A percentile compares a stretch with the other conserved stretches of the same genome.
Evolutionary conservation across 2,329 filamentous ascomycete species (phyloP).

Genomic region (Fusarium camptoceras): DNA sequence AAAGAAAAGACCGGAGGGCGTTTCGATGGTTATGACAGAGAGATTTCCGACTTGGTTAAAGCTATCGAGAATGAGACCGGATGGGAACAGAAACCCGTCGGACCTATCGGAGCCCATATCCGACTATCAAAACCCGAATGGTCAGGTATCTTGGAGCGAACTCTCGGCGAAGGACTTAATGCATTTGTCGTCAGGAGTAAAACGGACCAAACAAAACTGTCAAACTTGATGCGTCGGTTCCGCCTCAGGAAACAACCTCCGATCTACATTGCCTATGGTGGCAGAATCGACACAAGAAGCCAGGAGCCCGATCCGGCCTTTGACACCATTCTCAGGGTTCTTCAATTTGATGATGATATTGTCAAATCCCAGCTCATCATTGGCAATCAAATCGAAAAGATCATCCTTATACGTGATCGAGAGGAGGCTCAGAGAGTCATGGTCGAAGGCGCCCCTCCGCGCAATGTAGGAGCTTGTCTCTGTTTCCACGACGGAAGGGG

Average conservation of each 20-base stretch:
- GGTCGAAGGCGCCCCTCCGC: constrained; percentile 69
- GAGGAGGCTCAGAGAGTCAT: constrained; percentile 76
- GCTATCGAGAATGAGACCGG: constrained; percentile 76
- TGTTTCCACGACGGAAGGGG: constrained; percentile 70
- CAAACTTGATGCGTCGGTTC: constrained; percentile 70
- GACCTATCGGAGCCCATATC: constrained; percentile 84
- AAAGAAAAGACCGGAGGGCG: constrained; percentile 66
- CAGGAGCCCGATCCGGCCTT: constrained; percentile 79
- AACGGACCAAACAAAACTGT: constrained; percentile 77
- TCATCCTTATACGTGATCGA: constrained; percentile 78
- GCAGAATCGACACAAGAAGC: constrained; percentile 50
- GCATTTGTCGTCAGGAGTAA: constrained; percentile 86
- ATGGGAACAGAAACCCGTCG: constrained; percentile 80
- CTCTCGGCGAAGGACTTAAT: constrained; percentile 75
- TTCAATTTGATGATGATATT: constrained; percentile 84
- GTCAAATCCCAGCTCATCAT: constrained; percentile 88
- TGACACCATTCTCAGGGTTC: constrained; percentile 81
- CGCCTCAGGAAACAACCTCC: constrained; percentile 62
- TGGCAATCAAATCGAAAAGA: constrained; percentile 83
- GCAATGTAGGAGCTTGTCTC: constrained; percentile 80
- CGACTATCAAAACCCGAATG: constrained; percentile 83
- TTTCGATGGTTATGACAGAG: constrained; percentile 72
- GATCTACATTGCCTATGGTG: constrained; percentile 55
- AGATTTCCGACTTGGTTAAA: constrained; percentile 72
- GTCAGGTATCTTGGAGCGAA: constrained; percentile 83